Evolutionary conservation across 2,329 filamentous ascomycete species (phyloP).

Genomic region (Epichloe sibirici): DNA sequence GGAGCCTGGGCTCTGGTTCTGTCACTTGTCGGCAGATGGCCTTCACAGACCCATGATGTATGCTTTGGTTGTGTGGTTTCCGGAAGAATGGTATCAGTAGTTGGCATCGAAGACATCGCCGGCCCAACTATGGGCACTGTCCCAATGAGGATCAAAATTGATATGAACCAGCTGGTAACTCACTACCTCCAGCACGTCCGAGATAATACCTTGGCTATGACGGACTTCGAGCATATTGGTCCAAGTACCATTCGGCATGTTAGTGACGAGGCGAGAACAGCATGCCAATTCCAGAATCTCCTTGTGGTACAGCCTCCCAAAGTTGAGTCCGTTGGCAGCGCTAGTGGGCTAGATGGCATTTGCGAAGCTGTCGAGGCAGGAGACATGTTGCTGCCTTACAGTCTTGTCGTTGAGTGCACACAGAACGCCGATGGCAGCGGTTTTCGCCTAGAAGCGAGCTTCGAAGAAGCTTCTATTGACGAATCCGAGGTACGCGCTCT

Average conservation of each 20-base stretch:
- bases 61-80: conserved; percentile 14
- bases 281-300: neutral
- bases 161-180: conserved; percentile 5
- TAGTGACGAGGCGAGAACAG: neutral
- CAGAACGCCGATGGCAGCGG: conserved; percentile 25
- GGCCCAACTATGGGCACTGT: conserved; percentile 13
- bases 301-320: neutral
- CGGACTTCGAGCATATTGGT: conserved; percentile 9
- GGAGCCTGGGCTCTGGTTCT: conserved; percentile 16
- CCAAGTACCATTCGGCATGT: conserved; percentile 14
- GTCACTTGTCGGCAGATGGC: conserved; percentile 7
- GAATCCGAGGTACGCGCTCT: conserved; percentile 24
- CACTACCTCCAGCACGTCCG: conserved; percentile 10
- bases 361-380: neutral
- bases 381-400: neutral
- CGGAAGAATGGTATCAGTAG: conserved; percentile 13
- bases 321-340: neutral
- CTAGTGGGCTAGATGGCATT: neutral
- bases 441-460: conserved; percentile 11
- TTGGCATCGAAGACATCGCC: conserved; percentile 10
- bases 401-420: neutral
- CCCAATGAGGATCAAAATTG: conserved; percentile 7
- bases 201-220: conserved; percentile 8
- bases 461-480: conserved; percentile 17
- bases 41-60: conserved; percentile 8